Evolutionary conservation across 768 basidiomycete species (phyloP).

Genomic region (Boletus insuetus): DNA sequence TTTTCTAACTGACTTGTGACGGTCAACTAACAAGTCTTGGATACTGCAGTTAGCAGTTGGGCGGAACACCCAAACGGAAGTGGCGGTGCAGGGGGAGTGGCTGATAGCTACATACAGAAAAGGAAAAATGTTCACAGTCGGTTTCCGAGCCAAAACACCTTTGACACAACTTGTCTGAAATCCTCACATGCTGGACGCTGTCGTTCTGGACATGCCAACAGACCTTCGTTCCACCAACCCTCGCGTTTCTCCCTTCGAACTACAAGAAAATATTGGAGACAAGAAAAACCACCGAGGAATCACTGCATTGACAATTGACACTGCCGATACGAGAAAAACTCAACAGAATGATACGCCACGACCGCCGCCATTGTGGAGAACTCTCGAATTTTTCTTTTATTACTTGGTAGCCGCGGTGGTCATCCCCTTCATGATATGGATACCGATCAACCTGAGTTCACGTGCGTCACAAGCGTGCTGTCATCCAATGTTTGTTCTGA

Average conservation of each 20-base stretch:
- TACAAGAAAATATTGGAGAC: slow-evolving; percentile 8
- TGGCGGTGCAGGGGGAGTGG: slow-evolving; percentile 17
- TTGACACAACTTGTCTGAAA: neutral
- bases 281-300: slow-evolving; percentile 30
- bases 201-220: slow-evolving; percentile 35
- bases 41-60: neutral
- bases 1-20: slow-evolving; percentile 25
- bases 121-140: slow-evolving; percentile 14
- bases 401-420: slow-evolving; percentile 55
- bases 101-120: neutral
- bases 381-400: slow-evolving; percentile 80
- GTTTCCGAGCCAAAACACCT: too few relatives aligned
- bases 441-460: slow-evolving; percentile 69
- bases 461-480: slow-evolving; percentile 48
- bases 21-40: slow-evolving; percentile 3
- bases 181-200: slow-evolving; percentile 28
- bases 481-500: slow-evolving; percentile 1
- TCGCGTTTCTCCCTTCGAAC: slow-evolving; percentile 12
- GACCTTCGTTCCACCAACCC: slow-evolving; percentile 25
- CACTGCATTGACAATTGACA: slow-evolving; percentile 52
- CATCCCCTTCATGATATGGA: slow-evolving; percentile 73
- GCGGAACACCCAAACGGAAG: neutral
- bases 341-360: slow-evolving; percentile 23
- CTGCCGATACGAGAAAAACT: slow-evolving; percentile 43
- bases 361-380: slow-evolving; percentile 66